phyloP scores from a whole-genome alignment of 768 basidiomycete genomes.

The Clathrus columnatus region DNA sequence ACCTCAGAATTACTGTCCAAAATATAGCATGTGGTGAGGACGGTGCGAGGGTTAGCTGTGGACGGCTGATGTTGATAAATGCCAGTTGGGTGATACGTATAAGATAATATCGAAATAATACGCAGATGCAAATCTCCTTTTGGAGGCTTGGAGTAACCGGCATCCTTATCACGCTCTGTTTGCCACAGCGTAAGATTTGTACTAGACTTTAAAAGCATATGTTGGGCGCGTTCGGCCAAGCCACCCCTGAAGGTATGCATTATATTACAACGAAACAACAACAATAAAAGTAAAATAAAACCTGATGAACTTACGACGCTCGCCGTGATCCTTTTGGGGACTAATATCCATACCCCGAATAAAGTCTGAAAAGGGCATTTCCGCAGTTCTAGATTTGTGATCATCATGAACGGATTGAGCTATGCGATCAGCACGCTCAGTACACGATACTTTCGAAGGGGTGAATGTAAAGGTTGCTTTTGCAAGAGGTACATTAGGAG shows the following conservation, averaged over 20 bases:
- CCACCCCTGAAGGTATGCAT: constrained; percentile 37
- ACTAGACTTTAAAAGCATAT: constrained; percentile 32
- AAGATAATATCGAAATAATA: constrained; percentile 35
- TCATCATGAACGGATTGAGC: background rate
- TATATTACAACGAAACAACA: background rate
- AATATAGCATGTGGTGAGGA: constrained; percentile 18
- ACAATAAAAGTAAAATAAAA: constrained; percentile 17
- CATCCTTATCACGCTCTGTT: constrained; percentile 36
- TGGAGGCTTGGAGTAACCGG: constrained; percentile 22
- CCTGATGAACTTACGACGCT: constrained; percentile 40
- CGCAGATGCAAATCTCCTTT: constrained; percentile 37
- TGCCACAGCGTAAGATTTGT: constrained; percentile 47
- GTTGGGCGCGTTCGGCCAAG: constrained; percentile 41
- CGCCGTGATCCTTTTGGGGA: constrained; percentile 43
- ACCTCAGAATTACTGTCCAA: constrained; percentile 14
- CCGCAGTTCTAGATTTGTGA: background rate
- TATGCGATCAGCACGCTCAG: background rate
- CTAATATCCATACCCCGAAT: constrained; percentile 49
- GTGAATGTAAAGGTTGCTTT: background rate
- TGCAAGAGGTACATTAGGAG: background rate
- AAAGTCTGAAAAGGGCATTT: constrained; percentile 19
- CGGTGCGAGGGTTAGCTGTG: constrained; percentile 27
- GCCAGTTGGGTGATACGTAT: constrained; percentile 18
- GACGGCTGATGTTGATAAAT: constrained; percentile 21
- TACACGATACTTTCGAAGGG: background rate